Evolutionary conservation across 805 yeast genomes (phyloP).

Genomic region (Starmerella davenportii): DNA sequence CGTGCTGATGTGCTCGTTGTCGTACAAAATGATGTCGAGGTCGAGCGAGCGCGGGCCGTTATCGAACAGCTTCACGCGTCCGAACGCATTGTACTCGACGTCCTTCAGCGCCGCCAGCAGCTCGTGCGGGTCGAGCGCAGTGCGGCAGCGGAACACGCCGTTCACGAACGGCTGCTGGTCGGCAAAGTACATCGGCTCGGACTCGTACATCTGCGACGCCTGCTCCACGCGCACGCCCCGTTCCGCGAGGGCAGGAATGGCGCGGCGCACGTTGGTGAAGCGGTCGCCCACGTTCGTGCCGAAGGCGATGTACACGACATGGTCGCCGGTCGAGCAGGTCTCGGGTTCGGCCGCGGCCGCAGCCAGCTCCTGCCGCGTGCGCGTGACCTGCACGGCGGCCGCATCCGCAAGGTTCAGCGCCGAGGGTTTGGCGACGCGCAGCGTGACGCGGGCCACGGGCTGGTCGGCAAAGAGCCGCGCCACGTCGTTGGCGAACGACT

Average conservation of each 20-base stretch:
- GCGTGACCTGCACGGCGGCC: constrained; percentile 64
- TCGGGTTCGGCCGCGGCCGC: neutral
- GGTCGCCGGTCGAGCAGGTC: constrained; percentile 17
- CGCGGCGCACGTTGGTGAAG: constrained; percentile 37
- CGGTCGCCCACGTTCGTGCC: constrained; percentile 78
- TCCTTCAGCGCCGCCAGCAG: constrained; percentile 45
- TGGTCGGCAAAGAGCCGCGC: constrained; percentile 34
- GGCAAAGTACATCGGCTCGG: constrained; percentile 79
- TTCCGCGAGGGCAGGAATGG: constrained; percentile 33
- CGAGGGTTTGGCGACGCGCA: constrained; percentile 65
- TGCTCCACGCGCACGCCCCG: constrained; percentile 32
- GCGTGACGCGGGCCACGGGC: constrained; percentile 28
- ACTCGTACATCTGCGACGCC: constrained; percentile 65
- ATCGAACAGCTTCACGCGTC: constrained; percentile 57
- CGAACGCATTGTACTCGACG: constrained; percentile 56
- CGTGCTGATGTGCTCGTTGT: constrained; percentile 35
- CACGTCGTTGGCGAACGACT: constrained; percentile 65
- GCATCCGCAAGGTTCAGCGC: constrained; percentile 76
- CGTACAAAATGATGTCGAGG: constrained; percentile 68
- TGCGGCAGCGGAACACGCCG: constrained; percentile 57
- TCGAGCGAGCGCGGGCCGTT: constrained; percentile 91
- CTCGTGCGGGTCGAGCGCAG: constrained; percentile 44
- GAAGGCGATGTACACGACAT: constrained; percentile 60
- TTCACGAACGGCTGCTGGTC: constrained; percentile 72
- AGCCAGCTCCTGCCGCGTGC: constrained; percentile 30